phyloP scores from a whole-genome alignment of 495 filamentous ascomycete genomes.

The Aspergillus mulundensis region DNA sequence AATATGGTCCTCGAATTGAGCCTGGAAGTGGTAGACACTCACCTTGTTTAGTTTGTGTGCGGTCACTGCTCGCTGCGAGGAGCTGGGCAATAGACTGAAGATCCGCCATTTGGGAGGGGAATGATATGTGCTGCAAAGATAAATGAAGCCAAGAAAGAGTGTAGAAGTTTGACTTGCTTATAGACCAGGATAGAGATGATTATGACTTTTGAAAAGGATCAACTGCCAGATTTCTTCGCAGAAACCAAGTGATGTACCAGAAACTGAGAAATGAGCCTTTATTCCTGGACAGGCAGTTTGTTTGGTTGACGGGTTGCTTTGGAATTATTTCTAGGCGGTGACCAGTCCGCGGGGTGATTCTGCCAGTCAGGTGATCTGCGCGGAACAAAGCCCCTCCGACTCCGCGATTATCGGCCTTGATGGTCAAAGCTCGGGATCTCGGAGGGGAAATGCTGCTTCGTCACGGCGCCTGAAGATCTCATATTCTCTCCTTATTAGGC shows the following conservation, averaged over 20 bases:
- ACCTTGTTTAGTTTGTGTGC: conserved; percentile 84
- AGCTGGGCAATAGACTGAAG: conserved; percentile 70
- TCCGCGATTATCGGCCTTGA: conserved; percentile 22
- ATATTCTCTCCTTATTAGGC: conserved; percentile 9
- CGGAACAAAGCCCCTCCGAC: conserved; percentile 17
- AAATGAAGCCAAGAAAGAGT: neutral
- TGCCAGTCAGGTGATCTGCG: conserved; percentile 24
- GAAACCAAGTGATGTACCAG: conserved; percentile 1
- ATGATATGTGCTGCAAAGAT: conserved; percentile 9
- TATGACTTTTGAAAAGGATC: neutral
- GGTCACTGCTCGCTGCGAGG: conserved; percentile 82
- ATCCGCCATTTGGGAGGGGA: conserved; percentile 63
- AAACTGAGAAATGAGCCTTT: conserved; percentile 16
- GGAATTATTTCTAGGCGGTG: conserved; percentile 25
- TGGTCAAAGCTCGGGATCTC: conserved; percentile 10
- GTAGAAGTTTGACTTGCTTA: neutral
- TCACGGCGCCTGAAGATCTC: conserved; percentile 9
- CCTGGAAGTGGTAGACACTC: conserved; percentile 25
- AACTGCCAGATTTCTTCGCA: conserved; percentile 3
- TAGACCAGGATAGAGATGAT: neutral
- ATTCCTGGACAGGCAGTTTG: conserved; percentile 34
- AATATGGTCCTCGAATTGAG: neutral
- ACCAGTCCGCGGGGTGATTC: conserved; percentile 25
- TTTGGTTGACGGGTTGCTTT: conserved; percentile 27
- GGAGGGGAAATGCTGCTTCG: conserved; percentile 23